Evolutionary conservation across 2,329 filamentous ascomycete species (phyloP).

Genomic region (Ceratocystiopsis sp.): DNA sequence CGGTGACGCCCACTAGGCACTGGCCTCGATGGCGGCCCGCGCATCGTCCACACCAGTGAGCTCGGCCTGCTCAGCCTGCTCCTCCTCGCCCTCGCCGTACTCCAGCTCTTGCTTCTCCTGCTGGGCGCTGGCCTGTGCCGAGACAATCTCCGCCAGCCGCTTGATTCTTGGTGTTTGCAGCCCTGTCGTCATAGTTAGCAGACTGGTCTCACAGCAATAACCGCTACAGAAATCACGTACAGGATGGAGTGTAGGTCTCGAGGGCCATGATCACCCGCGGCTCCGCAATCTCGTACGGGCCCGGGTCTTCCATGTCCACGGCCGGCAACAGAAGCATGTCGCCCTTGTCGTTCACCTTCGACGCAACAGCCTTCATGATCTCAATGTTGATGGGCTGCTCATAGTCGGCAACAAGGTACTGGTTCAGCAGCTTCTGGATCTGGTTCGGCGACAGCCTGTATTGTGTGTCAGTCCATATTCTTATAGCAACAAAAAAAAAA

Average conservation of each 20-base stretch:
- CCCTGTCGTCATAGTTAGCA: constrained; percentile 33
- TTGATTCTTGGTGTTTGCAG: constrained; percentile 91
- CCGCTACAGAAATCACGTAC: constrained; percentile 34
- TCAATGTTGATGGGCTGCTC: constrained; percentile 99
- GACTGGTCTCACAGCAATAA: neutral
- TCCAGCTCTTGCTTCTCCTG: constrained; percentile 63
- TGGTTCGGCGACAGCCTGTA: constrained; percentile 87
- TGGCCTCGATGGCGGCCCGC: constrained; percentile 19
- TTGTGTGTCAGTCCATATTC: neutral
- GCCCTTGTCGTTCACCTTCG: constrained; percentile 92
- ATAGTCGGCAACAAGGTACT: constrained; percentile 96
- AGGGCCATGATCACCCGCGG: constrained; percentile 88
- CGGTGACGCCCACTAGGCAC: constrained; percentile 17
- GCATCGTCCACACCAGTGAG: constrained; percentile 34
- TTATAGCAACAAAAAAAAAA: too few relatives aligned
- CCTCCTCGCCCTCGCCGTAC: constrained; percentile 19
- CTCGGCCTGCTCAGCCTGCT: constrained; percentile 17
- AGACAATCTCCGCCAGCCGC: constrained; percentile 94
- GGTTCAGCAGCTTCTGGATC: constrained; percentile 96
- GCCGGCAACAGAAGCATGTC: constrained; percentile 85
- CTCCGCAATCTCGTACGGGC: constrained; percentile 95
- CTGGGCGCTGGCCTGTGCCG: constrained; percentile 87
- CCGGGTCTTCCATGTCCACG: constrained; percentile 97
- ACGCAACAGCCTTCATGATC: constrained; percentile 99
- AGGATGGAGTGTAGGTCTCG: constrained; percentile 96